Percentiles rank a stretch among this genome's conserved stretches.
Conservation (phyloP, 2,329 filamentous ascomycete species). For the Scleromitrula shiraiana region DNA sequence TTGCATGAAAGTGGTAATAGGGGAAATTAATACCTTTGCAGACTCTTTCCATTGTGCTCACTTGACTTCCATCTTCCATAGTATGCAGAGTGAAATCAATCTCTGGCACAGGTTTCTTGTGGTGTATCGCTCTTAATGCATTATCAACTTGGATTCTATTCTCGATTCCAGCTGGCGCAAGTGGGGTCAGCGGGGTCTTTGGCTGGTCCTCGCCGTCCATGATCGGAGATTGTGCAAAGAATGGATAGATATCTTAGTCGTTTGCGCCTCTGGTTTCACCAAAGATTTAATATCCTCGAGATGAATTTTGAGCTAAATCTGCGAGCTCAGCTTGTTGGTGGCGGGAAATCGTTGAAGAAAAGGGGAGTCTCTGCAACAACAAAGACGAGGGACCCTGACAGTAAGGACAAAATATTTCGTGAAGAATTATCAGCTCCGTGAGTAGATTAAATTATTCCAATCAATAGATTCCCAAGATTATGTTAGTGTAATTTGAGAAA, state of each 20-base stretch:
- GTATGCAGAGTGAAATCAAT: conserved; percentile 98
- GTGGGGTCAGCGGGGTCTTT: conserved; percentile 13
- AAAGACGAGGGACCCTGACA: background rate
- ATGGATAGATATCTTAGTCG: background rate
- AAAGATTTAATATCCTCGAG: background rate
- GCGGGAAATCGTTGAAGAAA: background rate
- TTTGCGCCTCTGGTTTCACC: background rate
- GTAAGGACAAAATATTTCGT: background rate
- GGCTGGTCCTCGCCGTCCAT: conserved; percentile 27
- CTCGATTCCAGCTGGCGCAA: conserved; percentile 17
- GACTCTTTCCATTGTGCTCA: conserved; percentile 90
- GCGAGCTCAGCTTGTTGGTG: background rate
- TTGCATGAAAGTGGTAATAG: conserved; percentile 10
- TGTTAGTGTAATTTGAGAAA: background rate
- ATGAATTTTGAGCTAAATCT: background rate
- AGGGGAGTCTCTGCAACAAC: background rate
- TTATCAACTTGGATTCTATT: conserved; percentile 61
- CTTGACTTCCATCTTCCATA: conserved; percentile 94
- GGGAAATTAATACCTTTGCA: conserved; percentile 72
- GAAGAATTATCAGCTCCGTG: conserved; percentile 4
- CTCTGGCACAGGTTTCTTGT: conserved; percentile 93
- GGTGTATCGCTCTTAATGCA: conserved; percentile 81
- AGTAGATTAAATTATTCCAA: conserved; percentile 1
- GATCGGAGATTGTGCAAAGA: conserved; percentile 12
- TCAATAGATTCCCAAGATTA: background rate